Base-by-base conservation (phyloP, 192 early-diverging fungal genomes). In the Coemansia sp. region DNA sequence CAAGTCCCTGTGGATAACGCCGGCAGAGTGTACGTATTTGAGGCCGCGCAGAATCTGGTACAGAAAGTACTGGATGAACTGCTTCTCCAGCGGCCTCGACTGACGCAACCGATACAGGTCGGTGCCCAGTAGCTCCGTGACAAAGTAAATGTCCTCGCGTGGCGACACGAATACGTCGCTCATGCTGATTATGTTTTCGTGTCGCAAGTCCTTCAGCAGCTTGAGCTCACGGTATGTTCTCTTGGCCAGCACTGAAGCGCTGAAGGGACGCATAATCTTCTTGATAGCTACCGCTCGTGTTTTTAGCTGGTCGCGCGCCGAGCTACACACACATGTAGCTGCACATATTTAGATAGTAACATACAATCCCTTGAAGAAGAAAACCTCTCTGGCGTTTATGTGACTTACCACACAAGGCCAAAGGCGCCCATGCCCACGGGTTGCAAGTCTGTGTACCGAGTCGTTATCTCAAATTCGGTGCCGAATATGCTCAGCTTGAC, bases 391-490 rank as follows among this genome's bases (percentile, higher is more conserved):
- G 31, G 31, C 4, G 24, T 8, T 1, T 23, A 8, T 2, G 5
- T 0, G 23, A 75, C 82, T 79, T 87, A 95, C 92, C 96, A 98
- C 21, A 98, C 96, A 7, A 98, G 85, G 75, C 96, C 96, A 77
- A 97, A 98, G 4, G 96, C 94, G 39, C 96, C 96, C 92, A 97
- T 94, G 33, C 96, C 96, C 20, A 98, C 91, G 9, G 95, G 93
- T 71, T 95, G 89, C 50, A 97, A 84, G 81, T 95, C 90, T 9
- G 91, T 88, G 86, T 97, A 97, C 75, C 88, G 79, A 50, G 88
- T 90, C 21, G 90, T 94, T 35, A 94, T 89, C 77, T 91, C 91
- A 59, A 92, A 92, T 26, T 90, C 86, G 34, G 91, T 93, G 69
- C 92, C 92, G 73, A 92, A 93, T 50, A 93, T 89, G 36, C 89